phyloP scores from a whole-genome alignment of 305 asterid genomes.

The Rubia tinctorum region DNA sequence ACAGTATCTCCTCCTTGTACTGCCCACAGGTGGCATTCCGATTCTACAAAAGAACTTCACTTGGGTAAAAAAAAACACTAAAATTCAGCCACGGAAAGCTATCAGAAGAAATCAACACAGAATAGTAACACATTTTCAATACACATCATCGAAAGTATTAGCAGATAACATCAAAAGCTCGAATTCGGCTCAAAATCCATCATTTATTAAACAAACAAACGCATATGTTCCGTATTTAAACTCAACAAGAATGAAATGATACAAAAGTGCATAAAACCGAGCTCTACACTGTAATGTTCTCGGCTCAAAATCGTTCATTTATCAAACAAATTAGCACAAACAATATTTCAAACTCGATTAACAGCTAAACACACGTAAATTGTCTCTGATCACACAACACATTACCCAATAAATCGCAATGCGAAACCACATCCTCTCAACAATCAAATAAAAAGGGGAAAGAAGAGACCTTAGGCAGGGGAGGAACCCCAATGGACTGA shows the following conservation, averaged over 20 bases:
- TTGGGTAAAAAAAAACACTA: constrained; percentile 17
- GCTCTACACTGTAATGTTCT: too few species aligned
- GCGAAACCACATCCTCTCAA: not conserved
- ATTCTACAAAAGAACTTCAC: constrained; percentile 48
- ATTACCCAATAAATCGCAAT: not conserved
- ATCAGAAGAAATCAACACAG: not conserved
- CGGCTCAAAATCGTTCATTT: not conserved
- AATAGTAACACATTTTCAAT: not conserved
- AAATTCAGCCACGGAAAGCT: constrained; percentile 13
- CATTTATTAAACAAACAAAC: too few species aligned
- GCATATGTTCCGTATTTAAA: too few species aligned
- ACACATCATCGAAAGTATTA: too few species aligned
- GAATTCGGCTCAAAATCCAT: too few species aligned
- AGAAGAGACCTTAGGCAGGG: constrained; percentile 81
- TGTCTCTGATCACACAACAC: not conserved
- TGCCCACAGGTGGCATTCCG: constrained; percentile 86
- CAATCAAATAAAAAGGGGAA: not conserved
- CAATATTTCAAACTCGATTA: too few species aligned
- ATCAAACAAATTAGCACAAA: too few species aligned
- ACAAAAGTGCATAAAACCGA: too few species aligned
- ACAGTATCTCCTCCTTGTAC: constrained; percentile 72
- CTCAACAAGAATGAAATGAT: too few species aligned
- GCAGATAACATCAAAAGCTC: too few species aligned
- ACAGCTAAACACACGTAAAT: not conserved
- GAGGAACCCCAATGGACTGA: constrained; percentile 83